Evolutionary conservation across 345 rosid species (phyloP).

Genomic region (Sisymbrium altissimum): DNA sequence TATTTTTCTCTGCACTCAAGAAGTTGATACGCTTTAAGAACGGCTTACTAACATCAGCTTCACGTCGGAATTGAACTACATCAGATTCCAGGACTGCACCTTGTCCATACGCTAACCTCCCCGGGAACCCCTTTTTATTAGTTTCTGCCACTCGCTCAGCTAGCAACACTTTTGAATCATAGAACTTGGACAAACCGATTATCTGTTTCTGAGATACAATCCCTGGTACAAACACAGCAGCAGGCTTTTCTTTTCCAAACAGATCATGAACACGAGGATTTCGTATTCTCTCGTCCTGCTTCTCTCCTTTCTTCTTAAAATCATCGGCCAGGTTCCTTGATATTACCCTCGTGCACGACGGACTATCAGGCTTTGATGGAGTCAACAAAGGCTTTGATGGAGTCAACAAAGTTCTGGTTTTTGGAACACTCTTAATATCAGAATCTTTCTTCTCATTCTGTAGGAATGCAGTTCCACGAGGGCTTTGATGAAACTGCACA

Average conservation of each 20-base stretch:
- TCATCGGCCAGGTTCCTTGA: slow-evolving; percentile 39
- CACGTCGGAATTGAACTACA: slow-evolving; percentile 37
- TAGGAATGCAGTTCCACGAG: slow-evolving; percentile 28
- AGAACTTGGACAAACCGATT: slow-evolving; percentile 36
- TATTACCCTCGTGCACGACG: slow-evolving; percentile 31
- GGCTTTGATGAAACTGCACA: slow-evolving; percentile 29
- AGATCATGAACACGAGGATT: slow-evolving; percentile 33
- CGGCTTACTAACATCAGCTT: slow-evolving; percentile 35
- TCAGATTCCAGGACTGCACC: slow-evolving; percentile 23
- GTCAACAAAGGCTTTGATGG: slow-evolving; percentile 34
- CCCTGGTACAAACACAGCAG: slow-evolving; percentile 48
- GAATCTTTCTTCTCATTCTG: slow-evolving; percentile 36
- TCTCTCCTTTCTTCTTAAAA: slow-evolving; percentile 36
- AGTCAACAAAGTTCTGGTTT: slow-evolving; percentile 33
- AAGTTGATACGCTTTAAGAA: slow-evolving; percentile 35
- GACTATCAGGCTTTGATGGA: slow-evolving; percentile 35
- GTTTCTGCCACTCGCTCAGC: slow-evolving; percentile 36
- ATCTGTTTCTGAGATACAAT: slow-evolving; percentile 36
- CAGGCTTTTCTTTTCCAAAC: slow-evolving; percentile 37
- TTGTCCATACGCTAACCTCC: slow-evolving; percentile 9
- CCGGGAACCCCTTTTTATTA: slow-evolving; percentile 22
- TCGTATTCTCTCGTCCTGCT: slow-evolving; percentile 34
- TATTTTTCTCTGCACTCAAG: slow-evolving; percentile 33
- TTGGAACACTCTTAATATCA: slow-evolving; percentile 29
- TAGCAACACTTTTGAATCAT: slow-evolving; percentile 30